These are phyloP conservation scores for Ascochyta rabiei DNA, from an alignment of 2,329 filamentous ascomycete species.

Conservation along the genomic window DNA sequence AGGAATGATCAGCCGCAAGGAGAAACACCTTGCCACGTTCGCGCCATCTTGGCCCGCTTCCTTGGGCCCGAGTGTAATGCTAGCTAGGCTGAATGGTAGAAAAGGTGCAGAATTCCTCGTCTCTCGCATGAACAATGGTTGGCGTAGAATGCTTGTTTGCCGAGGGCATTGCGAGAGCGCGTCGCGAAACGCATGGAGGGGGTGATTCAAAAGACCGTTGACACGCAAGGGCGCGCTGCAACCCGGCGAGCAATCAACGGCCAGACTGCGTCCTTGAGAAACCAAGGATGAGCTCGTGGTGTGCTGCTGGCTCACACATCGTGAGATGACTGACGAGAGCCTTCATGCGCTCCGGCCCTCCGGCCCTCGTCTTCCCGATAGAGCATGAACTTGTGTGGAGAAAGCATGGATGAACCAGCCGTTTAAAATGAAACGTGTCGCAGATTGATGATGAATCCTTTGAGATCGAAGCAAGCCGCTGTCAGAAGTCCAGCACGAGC, in stretches of 20 bases:
- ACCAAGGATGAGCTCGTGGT: conserved; percentile 9
- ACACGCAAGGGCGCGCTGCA: conserved; percentile 28
- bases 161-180: conserved; percentile 11
- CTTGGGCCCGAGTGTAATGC: conserved; percentile 17
- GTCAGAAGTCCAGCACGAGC: conserved; percentile 9
- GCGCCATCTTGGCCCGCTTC: conserved; percentile 24
- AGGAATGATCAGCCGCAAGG: conserved; percentile 41
- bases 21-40: conserved; percentile 33
- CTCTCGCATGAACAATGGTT: conserved; percentile 24
- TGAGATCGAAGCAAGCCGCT: conserved; percentile 8
- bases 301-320: conserved; percentile 6
- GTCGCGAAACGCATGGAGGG: conserved; percentile 24
- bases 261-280: conserved; percentile 1
- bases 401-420: conserved; percentile 3
- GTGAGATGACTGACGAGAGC: conserved; percentile 1
- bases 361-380: conserved; percentile 11
- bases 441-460: conserved; percentile 14
- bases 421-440: conserved; percentile 17
- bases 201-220: conserved; percentile 17
- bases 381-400: conserved; percentile 14
- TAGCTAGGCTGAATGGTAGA: conserved; percentile 16
- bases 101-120: conserved; percentile 26
- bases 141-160: conserved; percentile 22
- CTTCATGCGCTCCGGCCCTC: conserved; percentile 8
- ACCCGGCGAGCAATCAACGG: conserved; percentile 6